These are phyloP conservation scores for Acer saccharum DNA, from an alignment of 345 rosid genomes.

Conservation along the genomic window DNA sequence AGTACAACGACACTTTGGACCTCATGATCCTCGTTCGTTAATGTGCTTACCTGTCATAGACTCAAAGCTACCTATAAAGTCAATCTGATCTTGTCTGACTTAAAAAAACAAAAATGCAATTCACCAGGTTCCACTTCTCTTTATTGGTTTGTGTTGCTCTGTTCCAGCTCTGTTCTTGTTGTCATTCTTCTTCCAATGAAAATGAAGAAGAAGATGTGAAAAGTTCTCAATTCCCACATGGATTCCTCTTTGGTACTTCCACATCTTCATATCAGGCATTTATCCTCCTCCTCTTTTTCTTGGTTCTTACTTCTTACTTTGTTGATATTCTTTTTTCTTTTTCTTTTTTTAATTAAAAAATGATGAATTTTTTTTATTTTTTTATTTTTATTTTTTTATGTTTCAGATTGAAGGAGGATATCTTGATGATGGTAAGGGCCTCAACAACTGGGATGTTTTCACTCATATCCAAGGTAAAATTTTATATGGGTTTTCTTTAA, in stretches of 20 bases:
- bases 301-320: not conserved
- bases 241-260: slow-evolving; percentile 32
- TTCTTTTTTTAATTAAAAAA: not conserved
- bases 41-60: too few relatives aligned
- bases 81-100: too few relatives aligned
- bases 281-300: not conserved
- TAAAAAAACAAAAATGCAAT: not conserved
- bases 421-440: slow-evolving; percentile 49
- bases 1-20: too few relatives aligned
- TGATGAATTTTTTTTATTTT: not conserved
- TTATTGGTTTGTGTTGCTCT: not conserved
- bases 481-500: not conserved
- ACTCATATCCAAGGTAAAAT: slow-evolving; percentile 41
- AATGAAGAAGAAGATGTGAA: slow-evolving; percentile 15
- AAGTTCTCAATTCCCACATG: slow-evolving; percentile 26
- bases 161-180: not conserved
- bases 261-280: slow-evolving; percentile 7
- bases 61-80: too few relatives aligned
- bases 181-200: not conserved
- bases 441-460: slow-evolving; percentile 59
- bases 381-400: not conserved
- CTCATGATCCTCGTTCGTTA: too few relatives aligned
- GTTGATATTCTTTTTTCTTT: not conserved
- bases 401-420: slow-evolving; percentile 54
- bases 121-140: not conserved